phyloP scores from a whole-genome alignment of 805 yeast genomes.

The Lipomyces anomalus region DNA sequence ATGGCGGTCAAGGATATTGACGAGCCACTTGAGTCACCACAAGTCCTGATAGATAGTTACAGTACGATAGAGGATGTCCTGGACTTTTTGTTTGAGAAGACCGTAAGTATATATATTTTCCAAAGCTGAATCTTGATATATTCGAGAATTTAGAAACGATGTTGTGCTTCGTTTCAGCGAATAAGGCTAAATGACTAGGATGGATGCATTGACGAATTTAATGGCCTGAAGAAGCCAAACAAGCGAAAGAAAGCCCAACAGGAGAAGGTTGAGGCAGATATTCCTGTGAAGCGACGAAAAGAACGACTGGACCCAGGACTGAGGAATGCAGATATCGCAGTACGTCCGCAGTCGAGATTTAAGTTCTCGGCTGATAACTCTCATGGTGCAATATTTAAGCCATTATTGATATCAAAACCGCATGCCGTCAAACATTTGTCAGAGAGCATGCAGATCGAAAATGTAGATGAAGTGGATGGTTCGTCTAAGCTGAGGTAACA shows the following conservation, averaged over 20 bases:
- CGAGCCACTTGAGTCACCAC: conserved; percentile 38
- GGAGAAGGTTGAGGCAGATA: too few species aligned
- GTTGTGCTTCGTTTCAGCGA: neutral
- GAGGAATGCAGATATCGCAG: too few species aligned
- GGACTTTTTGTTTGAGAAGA: conserved; percentile 68
- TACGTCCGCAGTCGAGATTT: too few species aligned
- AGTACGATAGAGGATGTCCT: conserved; percentile 52
- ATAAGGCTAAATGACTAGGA: conserved; percentile 14
- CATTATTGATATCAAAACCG: conserved; percentile 68
- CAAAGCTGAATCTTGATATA: too few species aligned
- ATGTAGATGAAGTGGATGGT: conserved; percentile 26
- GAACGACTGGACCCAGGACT: too few species aligned
- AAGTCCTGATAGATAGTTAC: conserved; percentile 52
- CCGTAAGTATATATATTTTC: conserved; percentile 33
- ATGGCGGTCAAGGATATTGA: conserved; percentile 1
- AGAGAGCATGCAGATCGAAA: conserved; percentile 40
- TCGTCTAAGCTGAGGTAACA: conserved; percentile 18
- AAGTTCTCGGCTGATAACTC: conserved; percentile 69
- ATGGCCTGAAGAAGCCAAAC: conserved; percentile 1
- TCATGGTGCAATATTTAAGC: conserved; percentile 68
- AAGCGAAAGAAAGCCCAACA: neutral
- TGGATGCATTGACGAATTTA: conserved; percentile 36
- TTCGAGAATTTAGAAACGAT: too few species aligned
- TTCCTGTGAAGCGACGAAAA: too few species aligned
- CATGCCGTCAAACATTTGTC: conserved; percentile 53